phyloP scores from a whole-genome alignment of 306 rosid genomes.

The Quercus wislizeni region DNA sequence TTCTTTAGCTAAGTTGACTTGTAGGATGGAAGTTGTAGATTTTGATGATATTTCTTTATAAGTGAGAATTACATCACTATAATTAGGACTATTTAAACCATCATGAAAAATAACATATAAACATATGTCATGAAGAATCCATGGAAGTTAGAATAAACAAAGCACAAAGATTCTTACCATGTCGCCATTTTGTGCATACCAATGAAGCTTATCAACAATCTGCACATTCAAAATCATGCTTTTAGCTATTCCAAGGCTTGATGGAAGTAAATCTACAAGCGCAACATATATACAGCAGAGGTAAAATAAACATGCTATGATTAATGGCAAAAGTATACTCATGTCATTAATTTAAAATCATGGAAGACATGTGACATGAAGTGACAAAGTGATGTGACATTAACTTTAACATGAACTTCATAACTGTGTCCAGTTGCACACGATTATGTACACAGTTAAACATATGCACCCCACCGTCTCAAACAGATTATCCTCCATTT shows the following conservation, averaged over 20 bases:
- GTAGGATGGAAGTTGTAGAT: not conserved
- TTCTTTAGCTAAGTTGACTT: not conserved
- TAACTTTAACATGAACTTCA: not conserved
- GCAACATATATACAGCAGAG: not conserved
- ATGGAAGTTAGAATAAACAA: not conserved
- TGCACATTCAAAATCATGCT: conserved; percentile 39
- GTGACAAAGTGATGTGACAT: not conserved
- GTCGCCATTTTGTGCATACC: conserved; percentile 70
- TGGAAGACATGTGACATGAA: conserved; percentile 1
- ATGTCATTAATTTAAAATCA: not conserved
- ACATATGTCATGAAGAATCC: not conserved
- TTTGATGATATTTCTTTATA: not conserved
- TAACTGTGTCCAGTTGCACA: not conserved
- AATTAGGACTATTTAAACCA: not conserved
- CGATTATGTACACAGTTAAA: not conserved
- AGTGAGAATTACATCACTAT: not conserved
- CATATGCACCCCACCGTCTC: not conserved
- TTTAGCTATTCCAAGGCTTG: conserved; percentile 26
- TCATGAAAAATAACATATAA: not conserved
- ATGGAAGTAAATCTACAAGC: conserved; percentile 6
- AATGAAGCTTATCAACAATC: conserved; percentile 79
- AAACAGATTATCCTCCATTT: not conserved
- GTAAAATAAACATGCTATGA: not conserved
- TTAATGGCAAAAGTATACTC: not conserved
- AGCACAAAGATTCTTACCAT: conserved; percentile 45